phyloP scores from a whole-genome alignment of 352 stramenopile species.

The Phytophthora sojae region DNA sequence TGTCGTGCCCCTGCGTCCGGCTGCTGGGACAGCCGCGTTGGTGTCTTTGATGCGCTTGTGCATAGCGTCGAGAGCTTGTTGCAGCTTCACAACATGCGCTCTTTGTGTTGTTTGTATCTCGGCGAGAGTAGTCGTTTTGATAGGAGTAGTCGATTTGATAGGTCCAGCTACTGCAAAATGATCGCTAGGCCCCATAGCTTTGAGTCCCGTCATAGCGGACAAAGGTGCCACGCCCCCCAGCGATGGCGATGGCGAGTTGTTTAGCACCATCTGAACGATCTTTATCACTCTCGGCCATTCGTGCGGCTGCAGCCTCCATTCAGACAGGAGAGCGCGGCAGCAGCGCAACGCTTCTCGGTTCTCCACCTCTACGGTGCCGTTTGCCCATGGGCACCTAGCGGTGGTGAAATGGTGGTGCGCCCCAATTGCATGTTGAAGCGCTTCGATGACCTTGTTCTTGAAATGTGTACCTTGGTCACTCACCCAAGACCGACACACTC shows the following conservation, averaged over 20 bases:
- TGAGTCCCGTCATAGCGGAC: neutral
- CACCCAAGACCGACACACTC: conserved; percentile 26
- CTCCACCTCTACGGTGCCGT: neutral
- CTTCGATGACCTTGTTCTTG: neutral
- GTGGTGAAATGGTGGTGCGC: neutral
- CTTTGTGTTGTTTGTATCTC: neutral
- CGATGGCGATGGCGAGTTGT: neutral
- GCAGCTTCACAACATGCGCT: neutral
- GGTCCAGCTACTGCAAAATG: neutral
- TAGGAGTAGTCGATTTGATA: neutral
- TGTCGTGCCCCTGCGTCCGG: neutral
- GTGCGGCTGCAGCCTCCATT: neutral
- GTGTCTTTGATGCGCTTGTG: neutral
- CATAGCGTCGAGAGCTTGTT: neutral
- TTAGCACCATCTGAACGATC: neutral
- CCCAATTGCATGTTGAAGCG: neutral
- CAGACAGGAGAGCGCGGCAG: neutral
- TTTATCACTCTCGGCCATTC: neutral
- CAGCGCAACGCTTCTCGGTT: neutral
- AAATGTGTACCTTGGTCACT: conserved; percentile 16
- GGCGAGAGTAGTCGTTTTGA: neutral
- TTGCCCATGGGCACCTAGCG: neutral
- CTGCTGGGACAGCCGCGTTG: neutral
- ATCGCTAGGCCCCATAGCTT: neutral
- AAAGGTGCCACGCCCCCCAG: neutral